A percentile compares a stretch with the other conserved stretches of the same genome.
These are phyloP conservation scores for Lasiodiplodia citricola DNA, from an alignment of 2,329 filamentous ascomycete species.

Conservation along the genomic window DNA sequence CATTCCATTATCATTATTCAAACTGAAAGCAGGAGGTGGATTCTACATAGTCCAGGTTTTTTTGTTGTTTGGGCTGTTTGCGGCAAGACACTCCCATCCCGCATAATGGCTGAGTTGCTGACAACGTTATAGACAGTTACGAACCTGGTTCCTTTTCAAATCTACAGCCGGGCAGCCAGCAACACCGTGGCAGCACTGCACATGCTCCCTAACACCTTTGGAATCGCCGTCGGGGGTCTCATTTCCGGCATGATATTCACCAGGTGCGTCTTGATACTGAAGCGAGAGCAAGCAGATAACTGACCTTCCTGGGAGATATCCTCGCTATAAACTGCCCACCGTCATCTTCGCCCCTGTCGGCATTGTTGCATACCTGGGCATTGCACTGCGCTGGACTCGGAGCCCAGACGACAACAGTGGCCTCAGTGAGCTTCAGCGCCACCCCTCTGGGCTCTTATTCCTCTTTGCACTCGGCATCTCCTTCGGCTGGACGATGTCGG, in stretches of 20 bases:
- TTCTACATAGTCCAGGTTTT: background rate
- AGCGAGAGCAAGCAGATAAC: accelerated
- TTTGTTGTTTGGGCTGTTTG: background rate
- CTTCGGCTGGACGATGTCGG: background rate
- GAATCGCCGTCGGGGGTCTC: background rate
- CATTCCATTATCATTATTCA: background rate
- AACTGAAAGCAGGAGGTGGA: background rate
- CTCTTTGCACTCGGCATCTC: background rate
- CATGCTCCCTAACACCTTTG: background rate
- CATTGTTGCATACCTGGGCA: background rate
- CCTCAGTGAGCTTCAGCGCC: background rate
- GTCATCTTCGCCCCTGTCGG: background rate
- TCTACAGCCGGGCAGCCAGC: background rate
- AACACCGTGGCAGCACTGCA: background rate
- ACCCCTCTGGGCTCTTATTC: background rate
- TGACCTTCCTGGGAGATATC: background rate
- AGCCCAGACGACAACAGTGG: background rate
- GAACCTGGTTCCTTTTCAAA: background rate
- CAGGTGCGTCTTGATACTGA: background rate
- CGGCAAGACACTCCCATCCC: background rate
- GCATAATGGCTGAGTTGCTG: background rate
- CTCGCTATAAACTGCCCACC: background rate
- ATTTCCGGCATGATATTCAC: background rate
- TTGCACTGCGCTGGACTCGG: background rate
- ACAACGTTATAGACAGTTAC: background rate